Base-by-base conservation (phyloP, 768 basidiomycete species). In the Rhodosporidiobolus sp. region DNA sequence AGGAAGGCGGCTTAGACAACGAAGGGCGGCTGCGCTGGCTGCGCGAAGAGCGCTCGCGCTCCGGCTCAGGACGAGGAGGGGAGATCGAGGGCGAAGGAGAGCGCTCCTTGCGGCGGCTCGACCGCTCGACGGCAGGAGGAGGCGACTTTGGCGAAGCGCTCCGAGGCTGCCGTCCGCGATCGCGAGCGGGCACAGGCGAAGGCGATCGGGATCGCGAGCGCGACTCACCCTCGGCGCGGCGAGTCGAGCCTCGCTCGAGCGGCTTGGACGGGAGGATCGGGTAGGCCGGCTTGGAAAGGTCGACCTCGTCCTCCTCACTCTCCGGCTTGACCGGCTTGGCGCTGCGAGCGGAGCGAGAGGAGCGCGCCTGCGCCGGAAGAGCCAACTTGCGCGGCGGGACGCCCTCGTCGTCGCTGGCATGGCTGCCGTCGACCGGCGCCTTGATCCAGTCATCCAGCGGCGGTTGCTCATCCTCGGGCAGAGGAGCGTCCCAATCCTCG, bases 211-310 rank as follows among this genome's bases (percentile, higher is more conserved):
- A 59, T 3, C 34, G 62, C 2, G 53, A 69, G 19, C 32, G 45
- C 3, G 58, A 54, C 3, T 35, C 34, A 1, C 22, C 10, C 8
- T 26, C 17, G 16, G 28, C 32, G 6, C 26, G n/a, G 35, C 62
- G 69, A 9, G 57, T n/a, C 24, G 65, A 67, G 4, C 17, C 19
- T 16, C n/a, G 55, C 0, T 55, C 62, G 53, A 72, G 54, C 24
- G 71, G 71, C 26, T 60, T 34, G 2, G 71, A 72, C 43, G 63
- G 63, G 63, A 72, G 26, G 45, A 72, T 64, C 30, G 65, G 63
- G 53, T 67, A n/a, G 9, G 65, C 56, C 26, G 65, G 65, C 34
- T 46, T 38, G 4, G 60, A 58, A 4, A n/a, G 55, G 55, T 57
- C 55, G 43, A 48, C 62, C 9, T 63, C n/a, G n/a, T n/a, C 46